Conservation (phyloP, 202 grass and related monocot genomes). For the Miscanthus sacchariflorus region DNA sequence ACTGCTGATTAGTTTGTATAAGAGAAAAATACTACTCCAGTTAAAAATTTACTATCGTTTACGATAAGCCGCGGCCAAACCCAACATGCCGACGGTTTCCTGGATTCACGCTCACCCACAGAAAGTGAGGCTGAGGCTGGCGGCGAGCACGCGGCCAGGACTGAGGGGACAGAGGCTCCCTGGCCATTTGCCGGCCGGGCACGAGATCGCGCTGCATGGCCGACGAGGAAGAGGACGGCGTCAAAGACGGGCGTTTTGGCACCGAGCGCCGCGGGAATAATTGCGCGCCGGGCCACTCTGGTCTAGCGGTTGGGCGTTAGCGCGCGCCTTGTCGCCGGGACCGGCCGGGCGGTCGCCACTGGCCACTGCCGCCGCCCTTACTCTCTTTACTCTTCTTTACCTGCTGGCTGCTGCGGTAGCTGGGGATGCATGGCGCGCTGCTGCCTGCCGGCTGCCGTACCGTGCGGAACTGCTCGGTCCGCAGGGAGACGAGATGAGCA, state of each 20-base stretch:
- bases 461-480: neutral
- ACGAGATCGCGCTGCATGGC: neutral
- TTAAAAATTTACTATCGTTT: no score
- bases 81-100: neutral
- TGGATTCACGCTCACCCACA: neutral
- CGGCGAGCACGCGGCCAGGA: neutral
- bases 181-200: neutral
- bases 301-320: conserved; percentile 4
- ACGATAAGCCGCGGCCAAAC: no score
- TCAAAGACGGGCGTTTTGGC: conserved; percentile 2
- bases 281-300: neutral
- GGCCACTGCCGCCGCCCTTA: no score
- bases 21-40: no score
- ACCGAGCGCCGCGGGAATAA: neutral
- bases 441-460: neutral
- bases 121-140: neutral
- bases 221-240: neutral
- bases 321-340: neutral
- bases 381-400: neutral
- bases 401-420: neutral
- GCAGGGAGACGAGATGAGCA: neutral
- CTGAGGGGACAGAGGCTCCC: neutral
- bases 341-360: no score
- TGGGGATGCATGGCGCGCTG: neutral
- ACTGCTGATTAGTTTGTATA: no score